Evolutionary conservation across 345 rosid genomes (phyloP), one percentile per base, ranked within the genome.

Genomic region (Gossypium sturtianum): DNA sequence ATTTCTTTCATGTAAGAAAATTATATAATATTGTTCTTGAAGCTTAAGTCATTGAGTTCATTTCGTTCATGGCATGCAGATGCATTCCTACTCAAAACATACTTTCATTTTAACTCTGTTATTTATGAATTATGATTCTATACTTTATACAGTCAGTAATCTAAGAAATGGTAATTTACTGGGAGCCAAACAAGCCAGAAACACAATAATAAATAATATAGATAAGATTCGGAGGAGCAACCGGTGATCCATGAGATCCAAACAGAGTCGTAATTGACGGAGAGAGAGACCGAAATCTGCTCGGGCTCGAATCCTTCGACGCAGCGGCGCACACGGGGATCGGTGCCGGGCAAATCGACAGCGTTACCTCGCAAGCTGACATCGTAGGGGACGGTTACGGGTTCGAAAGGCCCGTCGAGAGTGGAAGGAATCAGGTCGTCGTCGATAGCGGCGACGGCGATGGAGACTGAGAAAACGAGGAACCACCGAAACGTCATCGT

Each of bases 201-300:
- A 41, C 2, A 12, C 48, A 19, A 43, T 3, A 10, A 19, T 11
- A 20, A 27, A 44, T 19, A 45, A 3, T 41, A 43, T 3, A 25
- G 16, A 29, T 17, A 53, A 19, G 45, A 34, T 19, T 27, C n/a
- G 27, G 49, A 20, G 25, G 61, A 47, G 19, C 54, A 74, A 91
- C 93, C 91, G 65, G 92, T 91, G 73, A 91, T 81, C 93, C 97
- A 91, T 27, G 97, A 85, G 70, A 91, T 83, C 97, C 97, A 91
- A 13, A 91, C 72, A 25, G 93, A 91, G 70, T 85, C 90, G 20
- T 82, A 76, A 74, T 54, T 80, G 57, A 81, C 68, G 2, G 97
- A 89, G 16, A 91, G 83, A 47, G 93, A 80, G 20, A 89, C 56
- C 7, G 93, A 89, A 71, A 91, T 84, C 75, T 91, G 97, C 78